phyloP scores from a whole-genome alignment of 2,329 filamentous ascomycete species.

The Aspergillus neoniger region DNA sequence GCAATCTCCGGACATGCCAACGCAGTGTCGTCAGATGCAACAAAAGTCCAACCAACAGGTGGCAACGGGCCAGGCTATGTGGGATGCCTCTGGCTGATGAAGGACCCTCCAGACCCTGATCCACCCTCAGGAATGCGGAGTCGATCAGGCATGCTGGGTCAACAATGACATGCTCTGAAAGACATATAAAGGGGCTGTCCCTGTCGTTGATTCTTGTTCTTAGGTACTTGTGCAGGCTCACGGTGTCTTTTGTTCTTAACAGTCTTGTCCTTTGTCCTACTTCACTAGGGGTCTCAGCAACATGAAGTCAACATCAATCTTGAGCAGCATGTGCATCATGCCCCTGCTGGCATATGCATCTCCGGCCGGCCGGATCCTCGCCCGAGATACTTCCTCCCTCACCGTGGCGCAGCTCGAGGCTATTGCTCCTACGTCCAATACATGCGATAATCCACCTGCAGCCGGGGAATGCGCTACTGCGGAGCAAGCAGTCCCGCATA shows the following conservation, averaged over 20 bases:
- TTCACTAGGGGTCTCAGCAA: constrained; percentile 4
- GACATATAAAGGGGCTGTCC: constrained; percentile 9
- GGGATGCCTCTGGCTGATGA: background rate
- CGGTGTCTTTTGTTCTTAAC: background rate
- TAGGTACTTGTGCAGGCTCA: background rate
- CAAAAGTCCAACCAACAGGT: background rate
- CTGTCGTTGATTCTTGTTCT: background rate
- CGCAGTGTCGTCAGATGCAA: background rate
- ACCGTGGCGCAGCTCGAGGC: constrained; percentile 32
- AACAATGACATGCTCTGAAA: background rate
- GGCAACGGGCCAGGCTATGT: background rate
- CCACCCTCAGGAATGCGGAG: background rate
- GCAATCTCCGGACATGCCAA: background rate
- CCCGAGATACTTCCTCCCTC: constrained; percentile 14
- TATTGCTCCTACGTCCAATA: constrained; percentile 60
- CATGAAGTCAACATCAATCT: constrained; percentile 13
- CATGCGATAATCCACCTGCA: constrained; percentile 53
- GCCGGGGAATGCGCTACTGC: constrained; percentile 67
- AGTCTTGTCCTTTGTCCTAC: constrained; percentile 5
- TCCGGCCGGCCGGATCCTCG: background rate
- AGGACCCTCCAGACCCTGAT: background rate
- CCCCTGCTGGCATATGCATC: constrained; percentile 16
- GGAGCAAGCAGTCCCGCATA: constrained; percentile 58
- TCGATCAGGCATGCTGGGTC: background rate
- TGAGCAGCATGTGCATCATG: constrained; percentile 19